phyloP scores from a whole-genome alignment of 495 filamentous ascomycete genomes.

The Neurospora sp. region DNA sequence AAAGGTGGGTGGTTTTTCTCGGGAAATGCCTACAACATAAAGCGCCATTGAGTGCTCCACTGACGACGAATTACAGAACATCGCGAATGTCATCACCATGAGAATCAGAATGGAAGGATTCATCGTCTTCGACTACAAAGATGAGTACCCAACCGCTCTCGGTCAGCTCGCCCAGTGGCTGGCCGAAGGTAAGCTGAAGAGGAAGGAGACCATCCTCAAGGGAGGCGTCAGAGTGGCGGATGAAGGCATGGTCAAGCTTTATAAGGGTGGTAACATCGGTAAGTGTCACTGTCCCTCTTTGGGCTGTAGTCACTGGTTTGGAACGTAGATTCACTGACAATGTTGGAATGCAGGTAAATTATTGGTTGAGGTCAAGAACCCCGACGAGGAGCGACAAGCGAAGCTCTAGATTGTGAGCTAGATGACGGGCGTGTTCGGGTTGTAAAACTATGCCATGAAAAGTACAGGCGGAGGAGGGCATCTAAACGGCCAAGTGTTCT shows the following conservation, averaged over 20 bases:
- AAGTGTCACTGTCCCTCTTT: conserved; percentile 7
- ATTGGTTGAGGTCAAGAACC: conserved; percentile 22
- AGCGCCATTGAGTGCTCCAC: neutral
- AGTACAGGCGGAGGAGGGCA: neutral
- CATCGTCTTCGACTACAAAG: conserved; percentile 45
- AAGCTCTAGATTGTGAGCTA: neutral
- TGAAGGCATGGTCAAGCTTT: conserved; percentile 38
- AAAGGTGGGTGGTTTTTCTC: conserved; percentile 7
- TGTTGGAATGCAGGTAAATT: conserved; percentile 12
- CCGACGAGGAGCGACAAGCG: conserved; percentile 3
- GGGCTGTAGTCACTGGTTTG: no score
- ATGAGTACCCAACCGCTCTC: conserved; percentile 29
- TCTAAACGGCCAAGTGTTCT: neutral
- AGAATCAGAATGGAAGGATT: conserved; percentile 49
- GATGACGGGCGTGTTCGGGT: neutral
- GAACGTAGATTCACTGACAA: neutral
- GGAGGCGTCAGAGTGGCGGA: conserved; percentile 43
- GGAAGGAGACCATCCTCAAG: conserved; percentile 46
- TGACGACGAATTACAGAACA: conserved; percentile 12
- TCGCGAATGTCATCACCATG: conserved; percentile 25
- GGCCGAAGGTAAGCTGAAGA: conserved; percentile 43
- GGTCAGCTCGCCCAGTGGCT: conserved; percentile 42
- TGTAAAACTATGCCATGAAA: neutral
- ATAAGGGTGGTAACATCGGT: conserved; percentile 47
- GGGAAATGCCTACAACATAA: neutral